Conservation (phyloP, 306 rosid species). For the Geum urbanum region DNA sequence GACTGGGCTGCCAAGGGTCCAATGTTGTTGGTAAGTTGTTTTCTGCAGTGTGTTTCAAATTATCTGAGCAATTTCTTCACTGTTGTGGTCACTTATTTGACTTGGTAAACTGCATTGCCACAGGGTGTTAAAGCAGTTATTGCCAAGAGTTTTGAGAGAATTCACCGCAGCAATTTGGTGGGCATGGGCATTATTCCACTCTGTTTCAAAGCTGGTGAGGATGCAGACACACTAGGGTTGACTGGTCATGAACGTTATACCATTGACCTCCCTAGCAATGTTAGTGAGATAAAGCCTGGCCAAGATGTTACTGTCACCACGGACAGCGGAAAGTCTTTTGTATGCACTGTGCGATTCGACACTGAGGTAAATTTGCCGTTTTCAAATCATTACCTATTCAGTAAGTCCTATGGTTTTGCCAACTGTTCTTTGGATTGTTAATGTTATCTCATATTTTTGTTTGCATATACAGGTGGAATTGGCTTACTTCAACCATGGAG, state of each 20-base stretch:
- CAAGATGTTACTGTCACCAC: constrained; percentile 83
- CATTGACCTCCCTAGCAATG: constrained; percentile 73
- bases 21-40: constrained; percentile 72
- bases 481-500: constrained; percentile 79
- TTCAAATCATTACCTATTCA: too few species aligned
- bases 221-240: constrained; percentile 77
- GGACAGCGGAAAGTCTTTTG: constrained; percentile 75
- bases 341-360: constrained; percentile 74
- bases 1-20: constrained; percentile 99
- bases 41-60: too few species aligned
- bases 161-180: constrained; percentile 92
- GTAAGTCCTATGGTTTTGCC: neutral
- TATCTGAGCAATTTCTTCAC: constrained; percentile 5
- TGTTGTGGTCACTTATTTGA: neutral
- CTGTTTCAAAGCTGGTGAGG: constrained; percentile 84
- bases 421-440: neutral
- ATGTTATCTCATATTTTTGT: neutral
- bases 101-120: constrained; percentile 8
- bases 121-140: constrained; percentile 96
- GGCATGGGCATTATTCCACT: constrained; percentile 95
- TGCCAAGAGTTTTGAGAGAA: constrained; percentile 86
- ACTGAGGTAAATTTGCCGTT: constrained; percentile 53
- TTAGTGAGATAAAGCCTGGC: constrained; percentile 77
- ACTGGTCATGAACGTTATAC: constrained; percentile 84
- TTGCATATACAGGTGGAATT: constrained; percentile 71